These are phyloP conservation scores for Amanita pseudoporphyria DNA, from an alignment of 768 basidiomycete species.

Conservation along the genomic window DNA sequence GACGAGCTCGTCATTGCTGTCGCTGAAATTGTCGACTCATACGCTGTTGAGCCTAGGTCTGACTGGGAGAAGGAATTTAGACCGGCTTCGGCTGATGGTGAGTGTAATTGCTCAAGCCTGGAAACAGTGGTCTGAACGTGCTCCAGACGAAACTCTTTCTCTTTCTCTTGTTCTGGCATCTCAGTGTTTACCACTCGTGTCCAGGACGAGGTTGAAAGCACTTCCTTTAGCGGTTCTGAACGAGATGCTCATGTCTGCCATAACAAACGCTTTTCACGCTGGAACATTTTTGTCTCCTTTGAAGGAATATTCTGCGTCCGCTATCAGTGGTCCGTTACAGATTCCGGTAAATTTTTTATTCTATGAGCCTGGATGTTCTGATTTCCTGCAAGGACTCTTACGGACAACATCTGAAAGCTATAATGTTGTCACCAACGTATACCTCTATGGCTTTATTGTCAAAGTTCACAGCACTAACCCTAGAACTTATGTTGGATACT, in stretches of 20 bases:
- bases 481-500: conserved; percentile 27
- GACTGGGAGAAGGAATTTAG: conserved; percentile 66
- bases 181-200: conserved; percentile 48
- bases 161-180: conserved; percentile 48
- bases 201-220: conserved; percentile 44
- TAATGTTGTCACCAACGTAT: conserved; percentile 16
- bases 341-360: conserved; percentile 17
- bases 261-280: conserved; percentile 44
- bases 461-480: conserved; percentile 24
- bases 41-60: conserved; percentile 16
- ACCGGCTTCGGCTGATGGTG: conserved; percentile 22
- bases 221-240: conserved; percentile 43
- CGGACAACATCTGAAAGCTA: conserved; percentile 18
- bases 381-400: conserved; percentile 13
- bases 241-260: conserved; percentile 30
- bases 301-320: conserved; percentile 4
- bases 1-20: conserved; percentile 60
- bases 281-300: conserved; percentile 41
- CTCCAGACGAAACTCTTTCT: conserved; percentile 34
- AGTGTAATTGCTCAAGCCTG: not conserved
- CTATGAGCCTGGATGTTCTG: not conserved
- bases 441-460: conserved; percentile 19
- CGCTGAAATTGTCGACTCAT: conserved; percentile 60
- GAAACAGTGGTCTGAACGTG: not conserved
- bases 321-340: conserved; percentile 18